Conservation (phyloP, 2,329 filamentous ascomycete genomes). For the Penicillium griseofulvum region DNA sequence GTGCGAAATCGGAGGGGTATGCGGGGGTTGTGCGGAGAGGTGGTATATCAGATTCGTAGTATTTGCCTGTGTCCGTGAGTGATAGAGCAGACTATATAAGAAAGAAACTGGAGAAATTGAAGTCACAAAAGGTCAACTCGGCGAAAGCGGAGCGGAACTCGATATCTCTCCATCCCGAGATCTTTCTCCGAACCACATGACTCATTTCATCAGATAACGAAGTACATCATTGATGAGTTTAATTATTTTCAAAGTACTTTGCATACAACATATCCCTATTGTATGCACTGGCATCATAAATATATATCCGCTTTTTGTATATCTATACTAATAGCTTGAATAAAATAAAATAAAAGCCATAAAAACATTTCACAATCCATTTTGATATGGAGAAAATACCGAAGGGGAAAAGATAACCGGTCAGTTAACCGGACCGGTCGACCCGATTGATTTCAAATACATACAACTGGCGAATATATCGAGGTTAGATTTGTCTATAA, state of each 20-base stretch:
- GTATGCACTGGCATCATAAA: not conserved
- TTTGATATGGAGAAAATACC: too few species aligned
- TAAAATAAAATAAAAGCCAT: too few species aligned
- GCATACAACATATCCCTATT: too few species aligned
- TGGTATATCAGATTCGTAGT: not conserved
- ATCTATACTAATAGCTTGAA: too few species aligned
- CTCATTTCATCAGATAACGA: not conserved
- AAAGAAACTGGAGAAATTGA: not conserved
- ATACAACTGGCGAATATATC: too few species aligned
- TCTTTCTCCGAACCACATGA: constrained; percentile 6
- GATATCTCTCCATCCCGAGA: not conserved
- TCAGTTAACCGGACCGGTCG: too few species aligned
- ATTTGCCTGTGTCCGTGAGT: not conserved
- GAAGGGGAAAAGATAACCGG: too few species aligned
- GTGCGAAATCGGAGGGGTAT: not conserved
- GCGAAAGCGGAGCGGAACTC: constrained; percentile 8
- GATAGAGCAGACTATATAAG: not conserved
- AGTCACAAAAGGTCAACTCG: not conserved
- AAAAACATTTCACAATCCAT: too few species aligned
- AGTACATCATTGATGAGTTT: not conserved
- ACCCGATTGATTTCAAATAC: too few species aligned
- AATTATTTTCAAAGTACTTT: too few species aligned
- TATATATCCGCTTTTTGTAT: too few species aligned
- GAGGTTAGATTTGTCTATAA: too few species aligned
- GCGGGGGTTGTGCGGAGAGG: not conserved